Evolutionary conservation across 768 basidiomycete genomes (phyloP).

Genomic region (Lyophyllum shimeji): DNA sequence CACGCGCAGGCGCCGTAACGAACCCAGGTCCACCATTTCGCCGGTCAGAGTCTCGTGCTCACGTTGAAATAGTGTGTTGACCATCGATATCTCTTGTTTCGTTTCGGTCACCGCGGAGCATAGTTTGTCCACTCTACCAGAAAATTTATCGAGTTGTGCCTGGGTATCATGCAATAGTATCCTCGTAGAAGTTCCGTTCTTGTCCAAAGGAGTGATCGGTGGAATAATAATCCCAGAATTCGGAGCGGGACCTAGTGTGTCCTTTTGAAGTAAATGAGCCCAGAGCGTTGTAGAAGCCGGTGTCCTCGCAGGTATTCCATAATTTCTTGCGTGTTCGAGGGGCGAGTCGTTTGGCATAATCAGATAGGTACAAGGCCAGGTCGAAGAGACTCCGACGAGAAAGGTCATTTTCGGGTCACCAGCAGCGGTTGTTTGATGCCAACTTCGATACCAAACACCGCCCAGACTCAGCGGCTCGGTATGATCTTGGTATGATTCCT

Average conservation of each 20-base stretch:
- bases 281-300: slow-evolving; percentile 44
- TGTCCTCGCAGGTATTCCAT: slow-evolving; percentile 26
- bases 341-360: slow-evolving; percentile 1
- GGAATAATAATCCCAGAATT: slow-evolving; percentile 15
- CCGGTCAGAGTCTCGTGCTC: slow-evolving; percentile 56
- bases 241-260: slow-evolving; percentile 26
- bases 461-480: too few relatives aligned
- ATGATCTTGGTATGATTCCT: too few relatives aligned
- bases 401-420: too few relatives aligned
- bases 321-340: slow-evolving; percentile 7
- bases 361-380: background rate
- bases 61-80: slow-evolving; percentile 57
- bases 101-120: slow-evolving; percentile 49
- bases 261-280: slow-evolving; percentile 55
- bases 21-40: slow-evolving; percentile 58
- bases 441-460: background rate
- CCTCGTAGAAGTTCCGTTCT: slow-evolving; percentile 66
- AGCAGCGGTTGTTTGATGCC: too few relatives aligned
- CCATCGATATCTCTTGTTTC: slow-evolving; percentile 49
- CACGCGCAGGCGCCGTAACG: slow-evolving; percentile 19
- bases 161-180: slow-evolving; percentile 76
- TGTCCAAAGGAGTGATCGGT: slow-evolving; percentile 58
- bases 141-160: slow-evolving; percentile 67
- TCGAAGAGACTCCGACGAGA: background rate
- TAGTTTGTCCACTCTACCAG: slow-evolving; percentile 53